Conservation (phyloP, 73 alveolate species). For the Tetrahymena borealis region DNA sequence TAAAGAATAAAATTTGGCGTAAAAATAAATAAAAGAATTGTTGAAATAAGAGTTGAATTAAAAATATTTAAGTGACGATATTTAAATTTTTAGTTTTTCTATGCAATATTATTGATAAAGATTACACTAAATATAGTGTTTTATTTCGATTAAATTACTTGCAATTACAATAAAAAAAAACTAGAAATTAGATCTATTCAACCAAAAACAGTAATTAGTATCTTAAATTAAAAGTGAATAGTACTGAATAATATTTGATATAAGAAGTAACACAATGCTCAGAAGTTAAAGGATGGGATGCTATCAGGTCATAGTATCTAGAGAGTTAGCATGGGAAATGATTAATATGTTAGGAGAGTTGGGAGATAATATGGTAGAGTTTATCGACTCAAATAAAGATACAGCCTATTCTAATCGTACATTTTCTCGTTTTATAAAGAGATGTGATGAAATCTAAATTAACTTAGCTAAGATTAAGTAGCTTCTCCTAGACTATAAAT, state of each 20-base stretch:
- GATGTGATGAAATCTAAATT: not conserved
- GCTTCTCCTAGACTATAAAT: not conserved
- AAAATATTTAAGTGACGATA: no score
- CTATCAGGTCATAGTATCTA: not conserved
- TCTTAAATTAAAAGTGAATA: not conserved
- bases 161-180: no score
- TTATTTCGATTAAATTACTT: no score
- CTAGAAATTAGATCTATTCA: no score
- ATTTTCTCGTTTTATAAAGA: not conserved
- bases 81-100: no score
- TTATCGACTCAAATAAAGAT: not conserved
- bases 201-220: not conserved
- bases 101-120: no score
- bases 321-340: not conserved
- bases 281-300: not conserved
- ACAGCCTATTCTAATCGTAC: not conserved
- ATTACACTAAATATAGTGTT: no score
- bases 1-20: no score
- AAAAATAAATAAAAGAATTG: no score
- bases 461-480: not conserved
- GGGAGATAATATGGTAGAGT: not conserved
- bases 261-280: not conserved
- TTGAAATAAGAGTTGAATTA: no score
- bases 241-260: no score
- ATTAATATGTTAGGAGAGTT: not conserved